Conservation (phyloP, 441 rosid species). For the Manihot esculenta region DNA sequence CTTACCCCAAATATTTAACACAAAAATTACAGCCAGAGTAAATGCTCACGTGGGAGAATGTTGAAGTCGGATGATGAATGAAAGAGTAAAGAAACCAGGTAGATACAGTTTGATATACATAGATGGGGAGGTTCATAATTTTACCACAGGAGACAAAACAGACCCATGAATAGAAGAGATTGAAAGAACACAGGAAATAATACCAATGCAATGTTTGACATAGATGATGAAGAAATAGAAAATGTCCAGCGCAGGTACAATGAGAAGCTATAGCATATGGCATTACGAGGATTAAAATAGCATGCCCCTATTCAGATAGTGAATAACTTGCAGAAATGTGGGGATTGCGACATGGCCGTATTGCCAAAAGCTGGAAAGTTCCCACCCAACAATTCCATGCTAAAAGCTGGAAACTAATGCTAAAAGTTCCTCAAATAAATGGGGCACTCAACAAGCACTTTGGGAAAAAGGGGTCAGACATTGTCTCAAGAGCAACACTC, state of each 20-base stretch:
- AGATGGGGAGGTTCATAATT: constrained; percentile 55
- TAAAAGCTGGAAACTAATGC: neutral
- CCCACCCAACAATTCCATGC: no score
- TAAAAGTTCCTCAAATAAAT: constrained; percentile 25
- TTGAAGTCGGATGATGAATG: no score
- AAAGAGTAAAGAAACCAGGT: constrained; percentile 59
- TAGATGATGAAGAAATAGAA: constrained; percentile 67
- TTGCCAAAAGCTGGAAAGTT: constrained; percentile 37
- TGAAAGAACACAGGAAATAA: constrained; percentile 43
- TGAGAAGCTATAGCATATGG: constrained; percentile 69
- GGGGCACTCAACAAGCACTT: no score
- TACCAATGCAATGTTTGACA: constrained; percentile 52
- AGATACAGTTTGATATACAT: constrained; percentile 67
- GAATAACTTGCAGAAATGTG: constrained; percentile 65
- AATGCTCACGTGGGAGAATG: no score
- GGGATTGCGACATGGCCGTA: constrained; percentile 69
- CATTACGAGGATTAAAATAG: constrained; percentile 35
- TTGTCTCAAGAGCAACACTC: constrained; percentile 59
- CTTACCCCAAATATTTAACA: no score
- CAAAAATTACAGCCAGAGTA: no score
- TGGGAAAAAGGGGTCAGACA: no score
- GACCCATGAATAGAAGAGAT: constrained; percentile 56
- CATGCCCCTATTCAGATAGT: constrained; percentile 40
- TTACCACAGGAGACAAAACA: constrained; percentile 56
- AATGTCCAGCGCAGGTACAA: constrained; percentile 54